Evolutionary conservation across 306 rosid species (phyloP), one percentile per base, ranked within the genome.

Genomic region (Acacia crassicarpa): DNA sequence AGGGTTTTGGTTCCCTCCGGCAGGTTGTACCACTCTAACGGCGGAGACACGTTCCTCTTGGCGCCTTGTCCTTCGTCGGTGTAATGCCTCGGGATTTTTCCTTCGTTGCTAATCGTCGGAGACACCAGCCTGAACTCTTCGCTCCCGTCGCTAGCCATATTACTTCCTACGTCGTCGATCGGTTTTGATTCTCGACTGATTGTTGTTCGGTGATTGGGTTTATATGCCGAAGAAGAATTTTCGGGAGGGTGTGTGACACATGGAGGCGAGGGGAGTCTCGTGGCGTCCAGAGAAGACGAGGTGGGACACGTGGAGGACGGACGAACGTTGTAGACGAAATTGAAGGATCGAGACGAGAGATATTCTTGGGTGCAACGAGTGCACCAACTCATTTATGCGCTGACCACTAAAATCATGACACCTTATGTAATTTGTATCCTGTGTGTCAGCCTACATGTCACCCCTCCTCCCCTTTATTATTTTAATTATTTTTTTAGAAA

Each of bases 1-100:
- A 95, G 67, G 22, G 82, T 51, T 75, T 95, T 88, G 13, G 98
- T 93, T 30, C 91, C 95, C 5, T 84, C 4, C 0, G 97, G 98
- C 19, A 89, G 58, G 87, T 91, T 90, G 89, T 95, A 95, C 98
- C 97, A 95, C 75, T 95, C 98, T 27, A 93, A 38, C 0, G 98
- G 97, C 4, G 98, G 98, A 3, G 98, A 95, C 67, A 85, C 81
- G 84, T 95, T 88, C 84, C 81, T 93, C 83, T 81, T 78, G 0
- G 98, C 94, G 0, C 98, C 98, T 38, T 93, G 98, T 0, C 98
- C 97, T 81, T 90, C 97, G 5, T 68, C 84, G 0, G 97, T 91
- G 89, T 86, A 82, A 65, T 93, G 81, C 74, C 97, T 77, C 0
- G 94, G 98, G 12, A 95, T 12, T 78, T 83, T 88, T 2, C 93